These are phyloP conservation scores for Actinomortierella wolfii DNA, from an alignment of 371 early-diverging fungal genomes.

Conservation along the genomic window DNA sequence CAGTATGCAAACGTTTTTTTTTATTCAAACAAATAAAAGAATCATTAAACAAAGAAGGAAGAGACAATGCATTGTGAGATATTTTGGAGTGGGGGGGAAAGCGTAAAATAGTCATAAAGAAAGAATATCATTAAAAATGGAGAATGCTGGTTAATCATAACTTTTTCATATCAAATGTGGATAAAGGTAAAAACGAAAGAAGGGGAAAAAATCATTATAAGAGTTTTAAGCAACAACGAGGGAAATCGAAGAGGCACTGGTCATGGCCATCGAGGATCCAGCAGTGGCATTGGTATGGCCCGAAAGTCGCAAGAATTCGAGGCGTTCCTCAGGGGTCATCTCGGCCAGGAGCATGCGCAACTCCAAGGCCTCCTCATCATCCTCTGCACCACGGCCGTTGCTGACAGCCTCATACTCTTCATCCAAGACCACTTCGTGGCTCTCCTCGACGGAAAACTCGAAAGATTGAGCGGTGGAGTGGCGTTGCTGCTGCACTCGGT, in stretches of 20 bases:
- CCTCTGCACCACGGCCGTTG: background rate
- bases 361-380: constrained; percentile 36
- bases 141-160: too few species aligned
- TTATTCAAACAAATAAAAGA: too few species aligned
- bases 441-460: constrained; percentile 19
- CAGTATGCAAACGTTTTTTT: too few species aligned
- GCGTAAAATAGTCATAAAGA: too few species aligned
- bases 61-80: too few species aligned
- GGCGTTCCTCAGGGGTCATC: constrained; percentile 33
- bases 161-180: background rate
- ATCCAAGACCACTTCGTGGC: background rate
- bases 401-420: background rate
- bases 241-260: background rate
- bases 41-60: too few species aligned
- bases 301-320: constrained; percentile 33
- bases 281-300: background rate
- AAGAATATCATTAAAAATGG: too few species aligned
- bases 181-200: constrained; percentile 2
- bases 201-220: background rate
- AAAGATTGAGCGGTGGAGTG: background rate
- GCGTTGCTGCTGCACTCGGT: constrained; percentile 3
- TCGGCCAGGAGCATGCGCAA: constrained; percentile 26
- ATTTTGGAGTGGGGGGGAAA: too few species aligned
- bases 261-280: background rate
- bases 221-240: background rate